Percentiles rank a stretch among this genome's conserved stretches.
These are phyloP conservation scores for Neurospora hispaniola DNA, from an alignment of 495 filamentous ascomycete genomes.

Conservation along the genomic window DNA sequence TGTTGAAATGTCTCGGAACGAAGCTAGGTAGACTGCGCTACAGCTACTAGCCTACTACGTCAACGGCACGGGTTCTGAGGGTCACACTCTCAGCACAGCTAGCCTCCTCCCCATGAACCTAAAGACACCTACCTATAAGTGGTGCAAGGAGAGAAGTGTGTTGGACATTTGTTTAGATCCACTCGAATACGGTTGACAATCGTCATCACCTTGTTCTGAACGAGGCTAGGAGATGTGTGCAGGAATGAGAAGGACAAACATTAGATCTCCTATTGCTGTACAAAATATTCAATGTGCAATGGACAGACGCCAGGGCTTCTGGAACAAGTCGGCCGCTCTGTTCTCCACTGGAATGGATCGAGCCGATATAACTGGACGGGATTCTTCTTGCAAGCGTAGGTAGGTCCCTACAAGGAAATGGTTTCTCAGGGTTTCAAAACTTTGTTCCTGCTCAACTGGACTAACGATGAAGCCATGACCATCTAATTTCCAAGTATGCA, in stretches of 20 bases:
- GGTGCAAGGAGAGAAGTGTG: background rate
- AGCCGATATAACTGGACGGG: background rate
- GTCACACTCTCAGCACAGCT: background rate
- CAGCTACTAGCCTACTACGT: background rate
- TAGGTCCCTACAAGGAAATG: too few species aligned
- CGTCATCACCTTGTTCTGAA: background rate
- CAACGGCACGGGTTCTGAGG: background rate
- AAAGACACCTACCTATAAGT: background rate
- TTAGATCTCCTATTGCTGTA: background rate
- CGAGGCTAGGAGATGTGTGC: background rate
- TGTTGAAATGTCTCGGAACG: background rate
- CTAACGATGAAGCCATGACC: background rate
- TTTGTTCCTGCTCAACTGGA: background rate
- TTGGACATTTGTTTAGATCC: background rate
- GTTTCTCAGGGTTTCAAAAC: background rate
- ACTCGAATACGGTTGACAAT: background rate
- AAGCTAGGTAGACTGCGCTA: background rate
- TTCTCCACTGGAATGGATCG: background rate
- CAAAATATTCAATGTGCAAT: background rate
- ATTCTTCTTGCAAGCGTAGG: background rate
- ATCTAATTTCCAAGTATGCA: background rate
- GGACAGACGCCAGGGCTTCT: background rate
- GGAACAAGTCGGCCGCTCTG: background rate
- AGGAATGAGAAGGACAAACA: background rate
- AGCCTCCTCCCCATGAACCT: background rate